A percentile compares a stretch with the other conserved stretches of the same genome.
These are phyloP conservation scores for Spinacia oleracea DNA, from an alignment of 179 eudicot species.

Conservation along the genomic window DNA sequence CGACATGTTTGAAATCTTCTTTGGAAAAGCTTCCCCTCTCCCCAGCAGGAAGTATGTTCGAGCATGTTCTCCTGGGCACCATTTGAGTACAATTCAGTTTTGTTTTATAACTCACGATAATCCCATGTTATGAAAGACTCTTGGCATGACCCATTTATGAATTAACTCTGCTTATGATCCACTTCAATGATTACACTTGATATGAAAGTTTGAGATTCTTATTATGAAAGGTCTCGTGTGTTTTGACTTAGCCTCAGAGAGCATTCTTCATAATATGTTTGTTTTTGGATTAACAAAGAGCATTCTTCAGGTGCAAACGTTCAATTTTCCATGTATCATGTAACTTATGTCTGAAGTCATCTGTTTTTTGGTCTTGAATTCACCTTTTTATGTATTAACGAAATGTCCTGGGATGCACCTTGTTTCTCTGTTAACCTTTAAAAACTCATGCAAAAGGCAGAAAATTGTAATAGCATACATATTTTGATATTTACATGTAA, in stretches of 20 bases:
- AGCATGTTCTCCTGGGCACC: too few relatives aligned
- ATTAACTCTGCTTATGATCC: too few relatives aligned
- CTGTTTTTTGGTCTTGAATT: too few relatives aligned
- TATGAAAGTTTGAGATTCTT: background rate
- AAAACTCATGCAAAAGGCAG: too few relatives aligned
- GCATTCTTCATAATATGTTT: background rate
- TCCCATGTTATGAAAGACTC: too few relatives aligned
- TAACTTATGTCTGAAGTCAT: background rate
- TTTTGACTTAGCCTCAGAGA: background rate
- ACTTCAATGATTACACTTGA: too few relatives aligned
- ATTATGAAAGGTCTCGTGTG: background rate
- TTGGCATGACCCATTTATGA: too few relatives aligned
- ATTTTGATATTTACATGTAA: background rate
- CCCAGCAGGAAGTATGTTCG: too few relatives aligned
- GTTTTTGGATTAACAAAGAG: background rate
- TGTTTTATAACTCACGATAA: too few relatives aligned
- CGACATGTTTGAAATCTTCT: too few relatives aligned
- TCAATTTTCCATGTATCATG: background rate
- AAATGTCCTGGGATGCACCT: background rate
- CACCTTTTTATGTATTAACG: background rate
- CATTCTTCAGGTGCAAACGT: background rate
- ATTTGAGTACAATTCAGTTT: too few relatives aligned
- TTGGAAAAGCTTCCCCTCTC: too few relatives aligned
- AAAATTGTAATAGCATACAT: background rate
- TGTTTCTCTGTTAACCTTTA: background rate